Evolutionary conservation across 2,329 filamentous ascomycete genomes (phyloP).

Genomic region (Ophiostoma montium): DNA sequence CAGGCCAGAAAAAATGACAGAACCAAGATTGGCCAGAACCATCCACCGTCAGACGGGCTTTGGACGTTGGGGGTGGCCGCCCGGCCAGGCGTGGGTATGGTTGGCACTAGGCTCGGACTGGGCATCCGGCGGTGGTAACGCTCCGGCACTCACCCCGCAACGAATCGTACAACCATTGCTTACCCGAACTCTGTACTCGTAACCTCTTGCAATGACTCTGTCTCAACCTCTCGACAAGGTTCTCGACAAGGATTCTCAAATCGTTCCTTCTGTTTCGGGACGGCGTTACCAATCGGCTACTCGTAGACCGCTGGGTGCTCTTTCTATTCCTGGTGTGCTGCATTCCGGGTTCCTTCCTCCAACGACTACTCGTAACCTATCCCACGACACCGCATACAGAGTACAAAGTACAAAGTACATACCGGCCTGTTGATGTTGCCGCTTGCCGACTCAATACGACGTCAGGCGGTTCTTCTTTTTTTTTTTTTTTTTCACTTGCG

Average conservation of each 20-base stretch:
- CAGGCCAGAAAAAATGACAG: too few species aligned
- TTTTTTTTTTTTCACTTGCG: background rate
- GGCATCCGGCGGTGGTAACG: background rate
- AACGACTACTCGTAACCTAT: background rate
- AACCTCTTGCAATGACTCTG: too few species aligned
- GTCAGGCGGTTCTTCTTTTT: background rate
- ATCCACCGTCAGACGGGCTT: too few species aligned
- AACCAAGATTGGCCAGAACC: too few species aligned
- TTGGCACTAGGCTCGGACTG: slow-evolving; percentile 1
- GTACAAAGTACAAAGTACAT: too few species aligned
- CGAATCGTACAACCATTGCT: too few species aligned
- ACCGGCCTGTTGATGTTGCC: too few species aligned
- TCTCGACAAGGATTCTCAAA: background rate
- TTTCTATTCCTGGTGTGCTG: background rate
- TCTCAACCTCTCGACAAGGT: background rate
- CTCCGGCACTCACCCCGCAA: slow-evolving; percentile 1
- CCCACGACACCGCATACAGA: too few species aligned
- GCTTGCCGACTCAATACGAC: background rate
- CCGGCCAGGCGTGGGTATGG: background rate
- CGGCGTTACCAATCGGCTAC: background rate
- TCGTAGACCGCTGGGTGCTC: background rate
- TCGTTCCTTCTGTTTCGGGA: background rate
- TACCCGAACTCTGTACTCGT: too few species aligned
- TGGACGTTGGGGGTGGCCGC: too few species aligned
- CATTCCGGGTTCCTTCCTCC: background rate